Evolutionary conservation across 805 yeast genomes (phyloP).

Genomic region (Ogataea nitratoaversa): DNA sequence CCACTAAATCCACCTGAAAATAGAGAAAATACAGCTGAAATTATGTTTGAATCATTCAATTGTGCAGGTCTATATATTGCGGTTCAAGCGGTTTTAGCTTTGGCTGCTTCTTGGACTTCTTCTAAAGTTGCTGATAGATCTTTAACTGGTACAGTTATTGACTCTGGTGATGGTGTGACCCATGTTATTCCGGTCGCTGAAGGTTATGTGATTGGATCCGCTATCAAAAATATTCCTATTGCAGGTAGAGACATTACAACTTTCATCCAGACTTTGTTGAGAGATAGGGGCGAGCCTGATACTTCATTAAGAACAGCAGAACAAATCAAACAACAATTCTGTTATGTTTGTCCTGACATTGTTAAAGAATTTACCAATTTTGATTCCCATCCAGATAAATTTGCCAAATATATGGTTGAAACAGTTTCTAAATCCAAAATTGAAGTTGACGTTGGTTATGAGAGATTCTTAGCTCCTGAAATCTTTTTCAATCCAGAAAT

Average conservation of each 20-base stretch:
- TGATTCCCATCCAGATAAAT: slow-evolving; percentile 89
- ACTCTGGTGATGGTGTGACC: slow-evolving; percentile 98
- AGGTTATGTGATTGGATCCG: slow-evolving; percentile 97
- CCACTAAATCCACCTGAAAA: slow-evolving; percentile 99
- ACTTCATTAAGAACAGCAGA: slow-evolving; percentile 95
- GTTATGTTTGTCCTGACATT: slow-evolving; percentile 96
- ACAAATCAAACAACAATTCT: slow-evolving; percentile 91
- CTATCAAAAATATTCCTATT: slow-evolving; percentile 94
- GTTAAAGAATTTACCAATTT: slow-evolving; percentile 94
- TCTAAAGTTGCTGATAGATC: slow-evolving; percentile 93
- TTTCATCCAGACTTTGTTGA: slow-evolving; percentile 85
- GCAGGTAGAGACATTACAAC: slow-evolving; percentile 98
- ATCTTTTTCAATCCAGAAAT: slow-evolving; percentile 98
- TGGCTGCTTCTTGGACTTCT: slow-evolving; percentile 99
- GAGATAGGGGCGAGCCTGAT: slow-evolving; percentile 96
- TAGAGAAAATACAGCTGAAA: slow-evolving; percentile 97
- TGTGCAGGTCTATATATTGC: slow-evolving; percentile 99
- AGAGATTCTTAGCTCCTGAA: slow-evolving; percentile 97
- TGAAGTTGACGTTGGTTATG: slow-evolving; percentile 92
- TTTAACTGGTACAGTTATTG: slow-evolving; percentile 96
- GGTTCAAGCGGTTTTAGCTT: slow-evolving; percentile 96
- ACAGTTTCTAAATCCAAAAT: slow-evolving; percentile 63
- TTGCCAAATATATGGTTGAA: slow-evolving; percentile 89
- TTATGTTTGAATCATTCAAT: slow-evolving; percentile 97
- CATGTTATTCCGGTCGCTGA: slow-evolving; percentile 99